A percentile compares a stretch with the other conserved stretches of the same genome.
Evolutionary conservation across 495 filamentous ascomycete species (phyloP).

Genomic region (Apiosordaria backusii): DNA sequence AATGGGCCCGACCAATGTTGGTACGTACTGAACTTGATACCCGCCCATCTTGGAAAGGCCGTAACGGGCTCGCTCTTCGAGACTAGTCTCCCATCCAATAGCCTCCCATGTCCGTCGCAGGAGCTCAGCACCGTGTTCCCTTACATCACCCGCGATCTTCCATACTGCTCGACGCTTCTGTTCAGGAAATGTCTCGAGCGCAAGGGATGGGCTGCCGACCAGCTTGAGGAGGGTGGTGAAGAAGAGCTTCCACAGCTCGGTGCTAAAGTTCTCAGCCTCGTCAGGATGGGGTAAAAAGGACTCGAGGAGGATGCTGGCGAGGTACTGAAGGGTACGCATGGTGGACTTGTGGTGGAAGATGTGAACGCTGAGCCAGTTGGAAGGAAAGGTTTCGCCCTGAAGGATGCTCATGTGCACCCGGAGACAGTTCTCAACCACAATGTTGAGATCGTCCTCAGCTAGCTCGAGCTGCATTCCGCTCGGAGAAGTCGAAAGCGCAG

Average conservation of each 20-base stretch:
- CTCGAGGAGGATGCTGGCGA: slow-evolving; percentile 71
- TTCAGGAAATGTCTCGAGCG: slow-evolving; percentile 94
- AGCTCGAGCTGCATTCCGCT: slow-evolving; percentile 64
- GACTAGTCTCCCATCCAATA: slow-evolving; percentile 90
- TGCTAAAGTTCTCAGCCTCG: slow-evolving; percentile 89
- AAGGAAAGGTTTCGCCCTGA: slow-evolving; percentile 84
- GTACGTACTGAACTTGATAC: slow-evolving; percentile 97
- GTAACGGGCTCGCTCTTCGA: slow-evolving; percentile 69
- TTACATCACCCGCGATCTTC: slow-evolving; percentile 97
- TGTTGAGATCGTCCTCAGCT: slow-evolving; percentile 69
- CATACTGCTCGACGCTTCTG: slow-evolving; percentile 94
- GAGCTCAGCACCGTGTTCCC: slow-evolving; percentile 84
- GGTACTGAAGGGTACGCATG: slow-evolving; percentile 80
- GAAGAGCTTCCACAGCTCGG: slow-evolving; percentile 88
- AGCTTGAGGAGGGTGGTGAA: slow-evolving; percentile 86
- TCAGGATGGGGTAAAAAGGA: slow-evolving; percentile 81
- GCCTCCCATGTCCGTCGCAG: slow-evolving; percentile 86
- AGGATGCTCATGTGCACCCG: slow-evolving; percentile 87
- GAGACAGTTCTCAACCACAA: slow-evolving; percentile 68
- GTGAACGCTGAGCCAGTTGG: slow-evolving; percentile 85
- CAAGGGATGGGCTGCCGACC: slow-evolving; percentile 80
- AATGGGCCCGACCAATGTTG: slow-evolving; percentile 82
- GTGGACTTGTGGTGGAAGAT: slow-evolving; percentile 93
- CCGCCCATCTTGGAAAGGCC: slow-evolving; percentile 83
- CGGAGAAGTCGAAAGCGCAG: slow-evolving; percentile 69